Evolutionary conservation across 2,329 filamentous ascomycete genomes (phyloP), one percentile per base, ranked within the genome.

Genomic region (Penicillium corylophilum): DNA sequence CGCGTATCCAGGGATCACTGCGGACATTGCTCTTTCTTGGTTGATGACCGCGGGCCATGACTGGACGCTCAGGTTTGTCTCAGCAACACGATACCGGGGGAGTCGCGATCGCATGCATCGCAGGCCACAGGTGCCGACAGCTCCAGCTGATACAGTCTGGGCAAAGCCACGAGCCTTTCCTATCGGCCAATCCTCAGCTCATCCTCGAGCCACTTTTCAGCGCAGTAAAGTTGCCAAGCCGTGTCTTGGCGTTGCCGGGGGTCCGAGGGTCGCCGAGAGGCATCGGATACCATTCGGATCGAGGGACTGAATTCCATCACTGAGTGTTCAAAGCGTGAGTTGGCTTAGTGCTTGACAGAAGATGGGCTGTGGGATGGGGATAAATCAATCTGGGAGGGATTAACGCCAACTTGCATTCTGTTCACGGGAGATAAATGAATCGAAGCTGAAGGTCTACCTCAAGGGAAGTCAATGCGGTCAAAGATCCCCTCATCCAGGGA

Each of bases 51-150:
- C 6, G 15, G 31, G 31, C 31, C n/a, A 16, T 18, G 8, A 2
- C 15, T 2, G 3, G 1, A 8, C n/a, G 4, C 31, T 35, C 31
- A 7, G n/a, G 2, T 35, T 16, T 35, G 18, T n/a, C 7, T 35
- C n/a, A n/a, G n/a, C 8, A 4, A 35, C 3, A n/a, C 15, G 6
- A 18, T 9, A 16, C 13, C 7, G 31, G 5, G 15, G n/a, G 15
- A 18, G 7, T 16, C 16, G 33, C 33, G 33, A 20, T 36, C 16
- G 16, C 16, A 12, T 20, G 12, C 9, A 8, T n/a, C 9, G n/a
- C 40, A n/a, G n/a, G 13, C 13, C n/a, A 4, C 33, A 53, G 45
- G 28, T 53, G 35, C 50, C 50, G 50, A 48, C 12, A 35, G 18
- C 26, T 45, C 43, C 36, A 45, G n/a, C 50, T 41, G 46, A 31